Evolutionary conservation across 352 stramenopile genomes (phyloP).

Genomic region (Elongisporangium anandrum): DNA sequence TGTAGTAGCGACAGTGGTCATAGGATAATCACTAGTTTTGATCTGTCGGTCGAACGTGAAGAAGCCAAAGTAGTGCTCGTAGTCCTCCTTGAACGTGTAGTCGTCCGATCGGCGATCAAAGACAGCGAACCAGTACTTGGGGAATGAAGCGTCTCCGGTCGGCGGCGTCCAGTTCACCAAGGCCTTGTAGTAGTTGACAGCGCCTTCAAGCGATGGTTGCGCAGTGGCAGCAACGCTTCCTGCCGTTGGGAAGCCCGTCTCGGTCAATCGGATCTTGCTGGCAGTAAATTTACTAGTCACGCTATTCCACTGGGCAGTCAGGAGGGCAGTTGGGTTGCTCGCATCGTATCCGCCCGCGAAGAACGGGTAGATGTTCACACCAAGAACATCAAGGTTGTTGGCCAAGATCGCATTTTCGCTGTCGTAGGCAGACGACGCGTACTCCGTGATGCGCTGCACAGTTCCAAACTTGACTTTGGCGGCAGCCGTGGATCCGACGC

Average conservation of each 20-base stretch:
- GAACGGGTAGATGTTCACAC: conserved; percentile 39
- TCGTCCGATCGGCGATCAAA: conserved; percentile 28
- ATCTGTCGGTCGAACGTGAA: too few relatives aligned
- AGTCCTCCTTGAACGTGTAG: not conserved
- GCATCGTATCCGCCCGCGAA: conserved; percentile 26
- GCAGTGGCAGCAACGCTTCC: conserved; percentile 10
- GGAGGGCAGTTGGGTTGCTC: conserved; percentile 18
- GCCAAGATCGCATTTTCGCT: conserved; percentile 17
- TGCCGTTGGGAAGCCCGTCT: conserved; percentile 28
- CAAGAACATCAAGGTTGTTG: conserved; percentile 24
- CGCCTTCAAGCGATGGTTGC: conserved; percentile 13
- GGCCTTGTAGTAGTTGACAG: conserved; percentile 8
- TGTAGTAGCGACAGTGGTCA: too few relatives aligned
- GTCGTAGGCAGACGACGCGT: conserved; percentile 16
- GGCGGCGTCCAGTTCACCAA: conserved; percentile 12
- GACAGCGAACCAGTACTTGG: conserved; percentile 29
- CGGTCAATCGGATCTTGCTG: conserved; percentile 24
- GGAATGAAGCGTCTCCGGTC: conserved; percentile 4
- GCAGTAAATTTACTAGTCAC: conserved; percentile 19
- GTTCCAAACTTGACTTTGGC: conserved; percentile 27
- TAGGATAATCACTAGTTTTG: not conserved
- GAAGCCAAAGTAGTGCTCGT: conserved; percentile 4
- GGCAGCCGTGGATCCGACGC: conserved; percentile 9
- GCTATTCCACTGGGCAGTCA: conserved; percentile 22
- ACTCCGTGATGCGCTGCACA: conserved; percentile 33